Base-by-base conservation (phyloP, 1,284 basidiomycete species). In the Anthracocystis panici-leucophaei region DNA sequence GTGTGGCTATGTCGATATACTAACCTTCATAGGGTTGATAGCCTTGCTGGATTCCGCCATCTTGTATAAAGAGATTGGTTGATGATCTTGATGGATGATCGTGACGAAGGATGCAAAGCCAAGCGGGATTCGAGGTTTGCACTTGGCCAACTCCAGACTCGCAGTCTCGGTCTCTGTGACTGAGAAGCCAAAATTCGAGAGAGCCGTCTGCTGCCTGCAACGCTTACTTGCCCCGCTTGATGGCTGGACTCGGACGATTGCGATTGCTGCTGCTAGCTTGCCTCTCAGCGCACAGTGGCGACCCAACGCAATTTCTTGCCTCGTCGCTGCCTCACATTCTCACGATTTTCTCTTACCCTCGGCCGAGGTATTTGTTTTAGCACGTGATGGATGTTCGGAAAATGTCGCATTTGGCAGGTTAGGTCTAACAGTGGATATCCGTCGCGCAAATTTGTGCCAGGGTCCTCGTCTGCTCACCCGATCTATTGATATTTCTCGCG, bases 11-110 rank as follows among this genome's bases (percentile, higher is more conserved):
- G 67, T 46, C 33, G 33, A n/a, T 41, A 52, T 67, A 82, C 81
- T 54, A 74, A 82, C 81, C 78, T 80, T 82, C 81, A 82, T 82
- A 59, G 81, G 81, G 79, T 82, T 82, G 63, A 82, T 81, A 65
- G 81, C 79, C 80, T 82, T 82, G 78, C 79, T 78, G 50, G 81
- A 82, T 75, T 82, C 81, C 73, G 81, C 81, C 81, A 82, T 82
- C 63, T 75, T 75, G 72, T 69, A 51, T 65, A 61, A 44, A 40
- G 41, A 23, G 33, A 25, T 35, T 29, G 20, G 64, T 50, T 64
- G 71, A 53, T 65, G 71, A 74, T 74, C 71, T 68, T 74, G 71
- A 65, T 74, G 65, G 72, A 69, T 70, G 72, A 75, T 75, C 72
- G 72, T 75, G 72, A 75, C 72, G 63, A 70, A 70, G 63, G 53